Conservation (phyloP, 2,329 filamentous ascomycete genomes). For the Pestalotiopsis sp. region DNA sequence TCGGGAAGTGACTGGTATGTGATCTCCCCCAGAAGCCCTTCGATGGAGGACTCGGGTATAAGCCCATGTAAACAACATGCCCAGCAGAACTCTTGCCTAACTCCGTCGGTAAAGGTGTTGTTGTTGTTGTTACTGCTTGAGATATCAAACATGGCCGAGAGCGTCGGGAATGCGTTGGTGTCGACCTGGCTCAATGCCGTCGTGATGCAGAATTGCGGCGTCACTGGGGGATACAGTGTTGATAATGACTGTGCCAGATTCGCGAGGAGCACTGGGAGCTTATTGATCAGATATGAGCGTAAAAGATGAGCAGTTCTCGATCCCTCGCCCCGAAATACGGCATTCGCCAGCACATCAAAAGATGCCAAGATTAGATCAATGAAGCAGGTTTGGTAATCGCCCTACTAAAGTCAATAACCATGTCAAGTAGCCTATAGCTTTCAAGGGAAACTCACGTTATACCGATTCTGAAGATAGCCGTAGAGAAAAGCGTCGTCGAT, state of each 20-base stretch:
- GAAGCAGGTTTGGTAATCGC: slow-evolving; percentile 74
- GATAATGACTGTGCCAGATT: slow-evolving; percentile 55
- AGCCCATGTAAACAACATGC: slow-evolving; percentile 86
- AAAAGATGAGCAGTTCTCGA: slow-evolving; percentile 68
- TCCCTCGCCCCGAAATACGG: slow-evolving; percentile 68
- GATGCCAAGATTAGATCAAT: slow-evolving; percentile 84
- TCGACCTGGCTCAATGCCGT: slow-evolving; percentile 80
- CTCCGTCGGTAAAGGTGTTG: slow-evolving; percentile 59
- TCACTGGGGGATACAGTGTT: slow-evolving; percentile 69
- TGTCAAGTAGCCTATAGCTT: neutral
- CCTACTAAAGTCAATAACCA: slow-evolving; percentile 46
- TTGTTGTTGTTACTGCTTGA: slow-evolving; percentile 55
- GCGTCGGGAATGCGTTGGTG: slow-evolving; percentile 70
- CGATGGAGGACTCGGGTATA: slow-evolving; percentile 76
- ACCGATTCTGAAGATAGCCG: slow-evolving; percentile 81
- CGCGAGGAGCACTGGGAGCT: slow-evolving; percentile 56
- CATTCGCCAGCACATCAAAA: slow-evolving; percentile 88
- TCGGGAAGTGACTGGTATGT: slow-evolving; percentile 78
- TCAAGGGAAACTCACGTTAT: slow-evolving; percentile 59
- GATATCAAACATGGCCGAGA: slow-evolving; percentile 61
- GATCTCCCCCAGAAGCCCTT: slow-evolving; percentile 80
- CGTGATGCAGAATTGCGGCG: slow-evolving; percentile 68
- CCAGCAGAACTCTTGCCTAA: slow-evolving; percentile 78
- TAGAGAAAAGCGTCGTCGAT: slow-evolving; percentile 81
- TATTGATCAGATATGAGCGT: slow-evolving; percentile 82